A percentile compares a stretch with the other conserved stretches of the same genome.
Evolutionary conservation across 495 filamentous ascomycete genomes (phyloP).

Genomic region (Neurospora pannonica): DNA sequence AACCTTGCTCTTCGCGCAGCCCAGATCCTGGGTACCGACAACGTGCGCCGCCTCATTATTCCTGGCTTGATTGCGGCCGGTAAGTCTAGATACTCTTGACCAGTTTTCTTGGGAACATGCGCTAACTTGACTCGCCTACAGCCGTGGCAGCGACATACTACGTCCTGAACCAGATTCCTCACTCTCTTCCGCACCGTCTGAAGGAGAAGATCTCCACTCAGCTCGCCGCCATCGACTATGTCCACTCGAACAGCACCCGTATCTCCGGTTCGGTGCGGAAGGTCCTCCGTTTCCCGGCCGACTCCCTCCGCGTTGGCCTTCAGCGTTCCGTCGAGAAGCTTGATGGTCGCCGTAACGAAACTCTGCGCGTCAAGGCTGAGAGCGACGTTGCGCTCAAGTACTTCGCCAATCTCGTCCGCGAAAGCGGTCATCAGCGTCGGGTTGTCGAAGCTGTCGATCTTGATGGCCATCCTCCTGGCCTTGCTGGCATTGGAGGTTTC

Average conservation of each 20-base stretch:
- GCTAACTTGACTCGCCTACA: slow-evolving; percentile 24
- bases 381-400: slow-evolving; percentile 73
- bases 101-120: slow-evolving; percentile 4
- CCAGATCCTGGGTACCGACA: slow-evolving; percentile 74
- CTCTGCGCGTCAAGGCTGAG: slow-evolving; percentile 60
- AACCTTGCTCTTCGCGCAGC: slow-evolving; percentile 75
- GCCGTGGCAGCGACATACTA: slow-evolving; percentile 66
- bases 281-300: slow-evolving; percentile 75
- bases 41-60: slow-evolving; percentile 69
- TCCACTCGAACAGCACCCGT: slow-evolving; percentile 75
- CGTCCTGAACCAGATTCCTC: slow-evolving; percentile 73
- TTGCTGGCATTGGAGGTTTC: not conserved
- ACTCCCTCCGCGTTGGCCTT: slow-evolving; percentile 68
- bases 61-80: slow-evolving; percentile 70
- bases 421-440: slow-evolving; percentile 59
- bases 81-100: slow-evolving; percentile 36
- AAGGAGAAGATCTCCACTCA: slow-evolving; percentile 71
- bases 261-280: slow-evolving; percentile 77
- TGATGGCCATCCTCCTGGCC: slow-evolving; percentile 54
- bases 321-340: slow-evolving; percentile 77
- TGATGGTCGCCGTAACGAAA: slow-evolving; percentile 65
- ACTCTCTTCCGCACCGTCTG: slow-evolving; percentile 78
- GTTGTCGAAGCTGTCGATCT: slow-evolving; percentile 76
- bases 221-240: slow-evolving; percentile 77
- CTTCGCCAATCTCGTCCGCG: slow-evolving; percentile 75